Base-by-base conservation (phyloP, 176 grass and related monocot genomes). In the Elaeis guineensis region DNA sequence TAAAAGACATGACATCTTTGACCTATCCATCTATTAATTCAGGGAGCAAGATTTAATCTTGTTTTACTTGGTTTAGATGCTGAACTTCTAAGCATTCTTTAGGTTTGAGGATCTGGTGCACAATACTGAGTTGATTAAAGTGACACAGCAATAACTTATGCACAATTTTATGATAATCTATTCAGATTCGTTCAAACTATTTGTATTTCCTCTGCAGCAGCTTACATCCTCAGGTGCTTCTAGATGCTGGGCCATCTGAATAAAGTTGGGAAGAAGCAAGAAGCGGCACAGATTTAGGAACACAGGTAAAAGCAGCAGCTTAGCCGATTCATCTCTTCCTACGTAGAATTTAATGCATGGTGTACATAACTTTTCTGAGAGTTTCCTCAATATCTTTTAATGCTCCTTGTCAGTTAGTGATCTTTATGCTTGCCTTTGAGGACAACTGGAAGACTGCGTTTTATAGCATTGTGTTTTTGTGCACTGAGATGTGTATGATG, bases 301-400 rank as follows among this genome's bases (percentile, higher is more conserved):
- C 21, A 14, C 9, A 59, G 32, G 52, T 11, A 16, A 25, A 57
- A 69, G 52, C 3, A 51, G 30, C 22, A 77, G 64, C 18, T 72
- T 50, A 44, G 50, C 23, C 15, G 5, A 19, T 24, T 57, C 16
- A 23, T 25, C 64, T 49, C 17, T 48, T 54, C 55, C 61, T 72
- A 18, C 17, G 59, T 68, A 9, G 64, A 25, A 54, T 26, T 63
- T 21, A 52, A 17, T 16, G 51, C 53, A 8, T 53, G 17, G 5
- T 77, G 77, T 77, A 80, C 48, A 73, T 73, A 80, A 19, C 14
- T 65, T n/a, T 69, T 55, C 64, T 19, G n/a, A 67, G 11, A 30
- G 24, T 54, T 17, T 67, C 17, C 22, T 55, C 50, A 39, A 11
- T 32, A 23, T 51, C 19, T 67, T 9, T 16, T 67, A 11, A 24